Conservation (phyloP, 2,329 filamentous ascomycete species). For the Ophiostoma novo-ulmi region DNA sequence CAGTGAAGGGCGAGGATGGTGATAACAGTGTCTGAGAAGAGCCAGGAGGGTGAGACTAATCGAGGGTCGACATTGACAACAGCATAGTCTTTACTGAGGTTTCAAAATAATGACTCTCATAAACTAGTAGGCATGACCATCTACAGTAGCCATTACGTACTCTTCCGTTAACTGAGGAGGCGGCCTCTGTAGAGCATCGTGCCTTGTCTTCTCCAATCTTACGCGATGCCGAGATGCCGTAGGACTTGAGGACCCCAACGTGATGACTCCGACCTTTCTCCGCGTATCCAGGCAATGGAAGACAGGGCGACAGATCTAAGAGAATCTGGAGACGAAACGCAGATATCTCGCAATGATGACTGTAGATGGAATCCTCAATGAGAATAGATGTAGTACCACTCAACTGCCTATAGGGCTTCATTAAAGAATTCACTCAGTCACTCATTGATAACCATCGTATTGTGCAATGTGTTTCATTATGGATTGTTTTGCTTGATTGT, state of each 20-base stretch:
- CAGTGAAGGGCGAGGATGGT: no score
- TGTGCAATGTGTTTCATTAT: constrained; percentile 5
- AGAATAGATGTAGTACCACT: no score
- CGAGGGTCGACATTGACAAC: no score
- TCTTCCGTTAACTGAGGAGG: neutral
- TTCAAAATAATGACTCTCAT: no score
- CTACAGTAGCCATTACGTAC: neutral
- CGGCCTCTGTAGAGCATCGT: neutral
- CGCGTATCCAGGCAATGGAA: neutral
- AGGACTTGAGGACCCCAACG: neutral
- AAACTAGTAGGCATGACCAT: neutral
- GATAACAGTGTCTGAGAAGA: no score
- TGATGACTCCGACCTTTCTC: neutral
- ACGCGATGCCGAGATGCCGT: neutral
- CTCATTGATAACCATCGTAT: neutral
- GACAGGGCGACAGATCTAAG: neutral
- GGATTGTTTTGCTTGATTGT: neutral
- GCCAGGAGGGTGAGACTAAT: no score
- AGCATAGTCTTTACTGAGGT: no score
- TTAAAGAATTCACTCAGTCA: neutral
- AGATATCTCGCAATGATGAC: neutral
- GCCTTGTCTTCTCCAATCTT: neutral
- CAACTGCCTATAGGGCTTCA: neutral
- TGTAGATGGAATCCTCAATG: neutral
- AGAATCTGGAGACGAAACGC: no score